Base-by-base conservation (phyloP, 768 basidiomycete species). In the Pleurotus sapidus region DNA sequence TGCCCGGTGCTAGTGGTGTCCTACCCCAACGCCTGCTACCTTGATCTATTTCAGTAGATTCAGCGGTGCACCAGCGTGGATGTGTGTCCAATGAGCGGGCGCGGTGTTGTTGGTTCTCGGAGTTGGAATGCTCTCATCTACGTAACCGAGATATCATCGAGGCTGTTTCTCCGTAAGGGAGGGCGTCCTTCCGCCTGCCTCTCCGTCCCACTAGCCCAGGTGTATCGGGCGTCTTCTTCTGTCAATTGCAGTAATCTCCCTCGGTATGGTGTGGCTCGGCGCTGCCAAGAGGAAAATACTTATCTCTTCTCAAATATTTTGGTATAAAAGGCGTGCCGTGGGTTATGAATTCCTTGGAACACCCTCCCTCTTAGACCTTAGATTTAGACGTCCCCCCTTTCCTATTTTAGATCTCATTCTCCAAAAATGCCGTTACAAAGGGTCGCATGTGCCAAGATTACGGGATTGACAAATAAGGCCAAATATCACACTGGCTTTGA, bases 401-500 rank as follows among this genome's bases (percentile, higher is more conserved):
- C 25, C 49, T 15, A n/a, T 11, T 12, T 12, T 42, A 39, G 42
- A 45, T 45, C 20, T 1, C 14, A 1, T 11, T 50, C 49, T 3
- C 15, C 38, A 24, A 43, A 51, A 54, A 45, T 45, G 42, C 42
- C 38, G 51, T 11, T 20, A 25, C 37, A 18, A 34, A 23, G 12
- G 37, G 51, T 39, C 38, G 38, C 51, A 54, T 42, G 51, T 54
- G 51, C 51, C 51, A 43, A 43, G 51, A n/a, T 54, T 24, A 43
- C 51, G 51, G 51, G 51, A 43, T 40, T 39, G 34, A 18, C 39
- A 12, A 54, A 54, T 37, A 54, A 23, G 39, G 15, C 51, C 51
- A 54, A 54, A 54, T 23, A 54, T 39, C 5, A 15, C 24, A 23
- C 18, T 24, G 42, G 51, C 39, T 42, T 37, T 8, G 49, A 51